Conservation (phyloP, 306 rosid genomes). For the Trifolium dubium region DNA sequence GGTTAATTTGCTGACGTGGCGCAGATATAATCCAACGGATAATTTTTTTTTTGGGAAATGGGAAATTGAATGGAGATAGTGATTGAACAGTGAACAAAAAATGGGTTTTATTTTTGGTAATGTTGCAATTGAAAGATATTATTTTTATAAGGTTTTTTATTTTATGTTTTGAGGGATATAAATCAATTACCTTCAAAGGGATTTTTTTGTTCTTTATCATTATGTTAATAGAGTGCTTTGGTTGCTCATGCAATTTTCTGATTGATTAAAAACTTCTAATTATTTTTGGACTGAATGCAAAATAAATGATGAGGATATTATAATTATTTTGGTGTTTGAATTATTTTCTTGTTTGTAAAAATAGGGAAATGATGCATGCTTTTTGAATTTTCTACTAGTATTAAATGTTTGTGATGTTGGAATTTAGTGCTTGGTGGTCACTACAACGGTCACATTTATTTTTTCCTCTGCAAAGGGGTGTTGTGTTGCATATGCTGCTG, state of each 20-base stretch:
- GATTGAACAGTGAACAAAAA: neutral
- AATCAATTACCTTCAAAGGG: constrained; percentile 10
- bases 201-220: constrained; percentile 12
- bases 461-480: too few species aligned
- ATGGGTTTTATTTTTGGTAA: neutral
- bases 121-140: neutral
- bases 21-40: neutral
- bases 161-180: constrained; percentile 12
- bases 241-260: constrained; percentile 7
- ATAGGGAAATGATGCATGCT: too few species aligned
- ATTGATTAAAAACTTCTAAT: neutral
- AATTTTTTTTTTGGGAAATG: neutral
- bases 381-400: too few species aligned
- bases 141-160: neutral
- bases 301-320: neutral
- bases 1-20: neutral
- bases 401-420: too few species aligned
- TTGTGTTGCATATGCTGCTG: too few species aligned
- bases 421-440: too few species aligned
- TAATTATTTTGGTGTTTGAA: neutral
- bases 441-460: too few species aligned
- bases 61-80: neutral
- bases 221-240: constrained; percentile 15
- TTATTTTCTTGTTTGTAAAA: neutral
- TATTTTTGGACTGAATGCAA: neutral